Evolutionary conservation across 2,329 filamentous ascomycete species (phyloP), one percentile per base, ranked within the genome.

Genomic region (Verticillium albo-atrum): DNA sequence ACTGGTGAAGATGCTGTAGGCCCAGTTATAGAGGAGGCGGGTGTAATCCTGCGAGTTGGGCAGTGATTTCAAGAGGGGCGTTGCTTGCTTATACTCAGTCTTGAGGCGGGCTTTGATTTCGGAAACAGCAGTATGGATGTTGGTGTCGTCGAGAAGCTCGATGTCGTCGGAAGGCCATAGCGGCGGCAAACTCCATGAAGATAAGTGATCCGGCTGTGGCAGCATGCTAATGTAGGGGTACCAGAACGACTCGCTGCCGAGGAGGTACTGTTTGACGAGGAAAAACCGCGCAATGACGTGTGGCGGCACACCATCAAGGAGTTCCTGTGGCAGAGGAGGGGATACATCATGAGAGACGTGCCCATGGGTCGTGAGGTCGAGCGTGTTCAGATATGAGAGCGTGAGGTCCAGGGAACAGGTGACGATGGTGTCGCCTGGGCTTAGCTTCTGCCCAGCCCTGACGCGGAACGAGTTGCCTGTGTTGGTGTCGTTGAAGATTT

Each of bases 231-330:
- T 83, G 71, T 92, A 92, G 1, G 86, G 81, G 69, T 77, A 79
- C 89, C 89, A 92, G 64, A 83, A 85, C 0, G 89, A 89, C 2
- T 78, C 67, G 2, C 72, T 58, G 1, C 82, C 83, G 2, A 80
- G 72, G 32, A 91, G 76, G 67, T 85, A 87, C 69, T 92, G 85
- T 62, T 87, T 84, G 68, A 90, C 79, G 6, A 92, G 78, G 63
- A 90, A 88, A 72, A 91, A 89, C 4, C 87, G 82, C 9, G 85
- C 82, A 55, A 87, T 73, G 59, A 89, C 83, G 64, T 89, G 82
- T 0, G 85, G 80, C 1, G 82, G 80, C 2, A 80, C 71, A 4
- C 68, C 66, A 1, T 76, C 65, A 54, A 89, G 71, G 64, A 90
- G 85, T 1, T 68, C 67, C 0, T 64, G 55, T 0, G 84, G 80